These are phyloP conservation scores for Calocybe indica DNA, from an alignment of 768 basidiomycete genomes.

Conservation along the genomic window DNA sequence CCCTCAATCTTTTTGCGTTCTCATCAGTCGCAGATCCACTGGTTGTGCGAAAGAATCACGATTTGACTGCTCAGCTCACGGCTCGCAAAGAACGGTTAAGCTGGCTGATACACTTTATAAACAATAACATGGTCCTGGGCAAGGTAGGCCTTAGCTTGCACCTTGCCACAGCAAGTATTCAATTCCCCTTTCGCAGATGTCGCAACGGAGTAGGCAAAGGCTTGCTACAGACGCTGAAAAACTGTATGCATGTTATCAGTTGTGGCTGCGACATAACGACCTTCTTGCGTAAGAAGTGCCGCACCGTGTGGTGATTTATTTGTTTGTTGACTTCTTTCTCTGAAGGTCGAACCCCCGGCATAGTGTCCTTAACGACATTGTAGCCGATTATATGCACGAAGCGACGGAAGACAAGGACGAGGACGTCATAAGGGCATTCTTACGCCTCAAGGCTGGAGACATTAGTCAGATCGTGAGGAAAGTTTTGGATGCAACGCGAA, in stretches of 20 bases:
- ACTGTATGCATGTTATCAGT: slow-evolving; percentile 69
- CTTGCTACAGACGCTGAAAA: slow-evolving; percentile 84
- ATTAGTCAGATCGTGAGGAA: slow-evolving; percentile 65
- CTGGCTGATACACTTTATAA: slow-evolving; percentile 87
- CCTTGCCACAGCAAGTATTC: neutral
- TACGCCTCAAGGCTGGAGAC: slow-evolving; percentile 61
- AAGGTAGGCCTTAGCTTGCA: slow-evolving; percentile 45
- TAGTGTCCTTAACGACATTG: slow-evolving; percentile 65
- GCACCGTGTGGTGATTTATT: neutral
- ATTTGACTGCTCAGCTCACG: slow-evolving; percentile 71
- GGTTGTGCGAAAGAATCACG: slow-evolving; percentile 73
- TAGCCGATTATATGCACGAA: slow-evolving; percentile 63
- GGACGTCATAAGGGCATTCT: slow-evolving; percentile 81
- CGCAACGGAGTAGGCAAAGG: slow-evolving; percentile 69
- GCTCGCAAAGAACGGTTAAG: slow-evolving; percentile 70
- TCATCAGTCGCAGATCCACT: slow-evolving; percentile 7
- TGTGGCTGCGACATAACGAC: slow-evolving; percentile 78
- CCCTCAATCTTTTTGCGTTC: neutral
- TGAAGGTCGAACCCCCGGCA: slow-evolving; percentile 48
- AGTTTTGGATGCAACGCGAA: slow-evolving; percentile 43
- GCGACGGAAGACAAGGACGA: slow-evolving; percentile 52
- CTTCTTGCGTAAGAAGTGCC: slow-evolving; percentile 46
- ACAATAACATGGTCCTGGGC: slow-evolving; percentile 72
- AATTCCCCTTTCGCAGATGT: slow-evolving; percentile 48
- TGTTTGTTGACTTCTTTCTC: neutral